Base-by-base conservation (phyloP, 1,284 basidiomycete genomes). In the Marasmius oreades region DNA sequence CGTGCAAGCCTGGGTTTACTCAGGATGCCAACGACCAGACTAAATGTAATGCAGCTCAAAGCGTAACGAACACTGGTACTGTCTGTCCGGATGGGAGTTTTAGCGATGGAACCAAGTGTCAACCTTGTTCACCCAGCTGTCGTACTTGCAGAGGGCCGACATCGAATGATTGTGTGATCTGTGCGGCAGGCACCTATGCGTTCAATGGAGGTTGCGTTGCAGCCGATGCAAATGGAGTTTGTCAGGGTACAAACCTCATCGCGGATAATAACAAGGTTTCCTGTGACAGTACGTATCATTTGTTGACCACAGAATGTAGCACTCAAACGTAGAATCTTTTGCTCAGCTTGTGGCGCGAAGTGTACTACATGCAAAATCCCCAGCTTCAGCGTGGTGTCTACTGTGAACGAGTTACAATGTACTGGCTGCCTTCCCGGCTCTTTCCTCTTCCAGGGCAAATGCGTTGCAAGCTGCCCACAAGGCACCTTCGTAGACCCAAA, bases 221-320 rank as follows among this genome's bases (percentile, higher is more conserved):
- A 37, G 77, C 85, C 16, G 79, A 86, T 64, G 72, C 70, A 18
- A 79, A 82, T 59, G 91, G 92, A 12, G 81, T 90, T 18, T 93
- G 91, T 69, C 70, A 80, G 42, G 82, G 86, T 24, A 78, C 86
- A 5, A 81, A 76, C 59, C 70, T 90, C 58, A 80, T 93, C 42
- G 89, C 83, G n/a, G 88, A 93, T 63, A 92, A 91, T 63, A 80
- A 81, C 64, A 93, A 92, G 72, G 74, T 80, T 22, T 81, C 84
- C 62, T 93, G 91, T 65, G 90, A 93, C 64, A 80, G 90, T 92
- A 65, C 67, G 88, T 79, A 2, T 36, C 57, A 36, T 39, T 23
- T 44, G 48, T 45, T 53, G 18, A 43, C n/a, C 11, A 8, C 16
- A 2, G 36, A 50, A 26, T 34, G 51, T 52, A 37, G 37, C 23